Conservation (phyloP, 768 basidiomycete genomes). For the Dioszegia aurantiaca region DNA sequence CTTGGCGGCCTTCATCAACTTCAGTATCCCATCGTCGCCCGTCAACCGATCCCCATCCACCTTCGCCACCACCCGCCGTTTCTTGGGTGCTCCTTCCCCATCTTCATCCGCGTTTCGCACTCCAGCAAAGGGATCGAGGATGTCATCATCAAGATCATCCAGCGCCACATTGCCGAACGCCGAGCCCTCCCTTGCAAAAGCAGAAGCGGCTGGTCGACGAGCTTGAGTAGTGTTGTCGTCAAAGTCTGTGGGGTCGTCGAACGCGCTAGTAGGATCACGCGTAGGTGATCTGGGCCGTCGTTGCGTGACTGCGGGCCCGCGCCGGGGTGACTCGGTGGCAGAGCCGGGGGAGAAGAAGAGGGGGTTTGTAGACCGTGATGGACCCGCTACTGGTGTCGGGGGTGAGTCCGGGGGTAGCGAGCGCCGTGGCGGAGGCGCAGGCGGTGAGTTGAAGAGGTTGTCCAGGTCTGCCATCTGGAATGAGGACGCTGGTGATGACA, state of each 20-base stretch:
- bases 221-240: background rate
- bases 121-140: conserved; percentile 10
- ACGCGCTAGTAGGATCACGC: background rate
- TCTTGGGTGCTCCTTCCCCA: conserved; percentile 52
- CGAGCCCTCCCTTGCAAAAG: background rate
- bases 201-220: background rate
- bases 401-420: conserved; percentile 12
- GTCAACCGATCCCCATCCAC: conserved; percentile 75
- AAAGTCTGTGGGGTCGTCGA: background rate
- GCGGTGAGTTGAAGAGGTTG: conserved; percentile 44
- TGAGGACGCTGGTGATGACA: background rate
- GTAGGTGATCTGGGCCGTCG: background rate
- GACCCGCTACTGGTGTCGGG: background rate
- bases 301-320: background rate
- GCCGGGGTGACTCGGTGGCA: conserved; percentile 3
- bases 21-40: conserved; percentile 72
- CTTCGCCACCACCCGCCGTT: conserved; percentile 59
- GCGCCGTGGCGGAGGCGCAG: conserved; percentile 24
- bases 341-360: conserved; percentile 20
- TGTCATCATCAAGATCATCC: conserved; percentile 2
- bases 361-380: conserved; percentile 6
- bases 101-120: conserved; percentile 27
- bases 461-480: conserved; percentile 22
- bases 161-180: background rate
- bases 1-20: conserved; percentile 71